Percentiles rank a stretch among this genome's conserved stretches.
phyloP scores from a whole-genome alignment of 768 basidiomycete species.

The Lentinula raphanica region DNA sequence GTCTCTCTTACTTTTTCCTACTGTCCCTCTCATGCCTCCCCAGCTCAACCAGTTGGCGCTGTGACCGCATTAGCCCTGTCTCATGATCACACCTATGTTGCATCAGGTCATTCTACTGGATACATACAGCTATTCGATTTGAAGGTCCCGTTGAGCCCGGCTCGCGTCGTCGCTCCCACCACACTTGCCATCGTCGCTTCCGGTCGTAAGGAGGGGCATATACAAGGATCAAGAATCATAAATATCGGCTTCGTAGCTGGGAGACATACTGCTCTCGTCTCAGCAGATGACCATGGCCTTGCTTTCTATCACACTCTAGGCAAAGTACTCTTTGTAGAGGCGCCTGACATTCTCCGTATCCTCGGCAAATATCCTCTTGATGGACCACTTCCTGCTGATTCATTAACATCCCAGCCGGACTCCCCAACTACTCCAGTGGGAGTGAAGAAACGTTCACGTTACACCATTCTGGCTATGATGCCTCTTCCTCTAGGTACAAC shows the following conservation, averaged over 20 bases:
- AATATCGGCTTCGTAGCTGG: constrained; percentile 84
- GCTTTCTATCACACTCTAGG: constrained; percentile 95
- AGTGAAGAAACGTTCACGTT: constrained; percentile 46
- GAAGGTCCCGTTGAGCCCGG: constrained; percentile 59
- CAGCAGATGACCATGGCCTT: constrained; percentile 84
- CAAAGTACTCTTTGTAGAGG: constrained; percentile 91
- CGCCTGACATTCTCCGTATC: constrained; percentile 89
- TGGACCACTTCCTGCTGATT: constrained; percentile 12
- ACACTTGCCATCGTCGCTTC: constrained; percentile 62
- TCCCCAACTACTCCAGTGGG: constrained; percentile 14
- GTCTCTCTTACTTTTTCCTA: constrained; percentile 1
- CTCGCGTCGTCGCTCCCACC: constrained; percentile 67
- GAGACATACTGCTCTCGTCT: constrained; percentile 88
- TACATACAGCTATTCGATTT: constrained; percentile 85
- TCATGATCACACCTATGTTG: constrained; percentile 90
- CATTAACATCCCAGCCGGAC: constrained; percentile 10
- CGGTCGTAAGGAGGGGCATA: constrained; percentile 82
- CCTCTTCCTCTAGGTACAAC: constrained; percentile 77
- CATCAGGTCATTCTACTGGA: constrained; percentile 80
- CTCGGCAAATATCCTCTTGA: constrained; percentile 83
- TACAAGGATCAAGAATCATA: constrained; percentile 73
- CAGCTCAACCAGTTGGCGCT: constrained; percentile 61
- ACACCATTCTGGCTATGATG: constrained; percentile 71
- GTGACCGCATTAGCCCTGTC: constrained; percentile 90
- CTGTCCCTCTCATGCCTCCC: constrained; percentile 8